phyloP scores from a whole-genome alignment of 139 green algal genomes.

The Volvox africanus region DNA sequence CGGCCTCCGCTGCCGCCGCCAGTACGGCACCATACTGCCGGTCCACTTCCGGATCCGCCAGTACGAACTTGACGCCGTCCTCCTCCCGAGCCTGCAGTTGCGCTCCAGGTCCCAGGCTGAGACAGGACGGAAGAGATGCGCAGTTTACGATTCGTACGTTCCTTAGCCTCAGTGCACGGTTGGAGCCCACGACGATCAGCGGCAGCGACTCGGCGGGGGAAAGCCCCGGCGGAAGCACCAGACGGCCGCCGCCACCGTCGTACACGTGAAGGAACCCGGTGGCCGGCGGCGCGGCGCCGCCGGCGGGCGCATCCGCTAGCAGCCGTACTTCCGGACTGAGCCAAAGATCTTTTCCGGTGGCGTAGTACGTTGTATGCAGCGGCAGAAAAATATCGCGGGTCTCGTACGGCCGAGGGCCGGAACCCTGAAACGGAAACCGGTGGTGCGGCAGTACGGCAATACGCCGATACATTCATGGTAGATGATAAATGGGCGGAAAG shows the following conservation, averaged over 20 bases:
- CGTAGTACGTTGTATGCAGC: neutral
- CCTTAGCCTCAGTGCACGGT: constrained; percentile 79
- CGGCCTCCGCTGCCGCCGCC: neutral
- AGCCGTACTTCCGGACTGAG: constrained; percentile 87
- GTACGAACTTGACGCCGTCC: constrained; percentile 61
- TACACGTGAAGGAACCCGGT: constrained; percentile 70
- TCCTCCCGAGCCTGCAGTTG: constrained; percentile 57
- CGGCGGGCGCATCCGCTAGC: constrained; percentile 81
- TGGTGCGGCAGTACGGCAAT: too few species aligned
- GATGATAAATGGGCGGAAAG: too few species aligned
- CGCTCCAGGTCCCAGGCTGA: constrained; percentile 79
- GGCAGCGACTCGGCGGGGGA: constrained; percentile 76
- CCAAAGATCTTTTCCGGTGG: constrained; percentile 72
- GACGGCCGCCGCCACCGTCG: constrained; percentile 75
- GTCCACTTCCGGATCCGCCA: constrained; percentile 21
- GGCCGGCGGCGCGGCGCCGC: neutral
- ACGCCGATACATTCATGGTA: too few species aligned
- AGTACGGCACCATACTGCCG: neutral
- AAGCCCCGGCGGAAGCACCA: constrained; percentile 76
- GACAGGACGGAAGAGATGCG: constrained; percentile 70
- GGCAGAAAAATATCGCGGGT: constrained; percentile 36
- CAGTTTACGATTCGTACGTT: constrained; percentile 87
- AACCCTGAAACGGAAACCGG: constrained; percentile 11
- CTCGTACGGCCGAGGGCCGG: constrained; percentile 32
- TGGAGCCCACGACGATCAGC: constrained; percentile 86